Percentiles rank a stretch among this genome's conserved stretches.
phyloP scores from a whole-genome alignment of 345 rosid genomes.

The Microcos paniculata region DNA sequence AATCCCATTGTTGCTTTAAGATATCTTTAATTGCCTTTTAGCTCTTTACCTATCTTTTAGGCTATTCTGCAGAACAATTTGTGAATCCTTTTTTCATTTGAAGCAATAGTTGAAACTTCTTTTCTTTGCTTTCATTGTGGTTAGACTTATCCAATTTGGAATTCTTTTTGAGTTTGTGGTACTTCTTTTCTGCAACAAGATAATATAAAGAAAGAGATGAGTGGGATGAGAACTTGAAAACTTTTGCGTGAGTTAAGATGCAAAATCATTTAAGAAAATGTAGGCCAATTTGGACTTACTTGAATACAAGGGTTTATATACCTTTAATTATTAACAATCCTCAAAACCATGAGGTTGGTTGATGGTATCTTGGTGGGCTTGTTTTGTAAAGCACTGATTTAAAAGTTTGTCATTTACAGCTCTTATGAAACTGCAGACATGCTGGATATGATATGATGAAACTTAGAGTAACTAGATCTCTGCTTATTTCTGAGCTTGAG shows the following conservation, averaged over 20 bases:
- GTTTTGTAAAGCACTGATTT: neutral
- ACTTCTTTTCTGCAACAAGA: neutral
- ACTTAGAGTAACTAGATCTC: neutral
- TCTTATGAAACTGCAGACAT: neutral
- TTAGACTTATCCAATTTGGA: neutral
- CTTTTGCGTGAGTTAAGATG: neutral
- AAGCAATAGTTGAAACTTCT: neutral
- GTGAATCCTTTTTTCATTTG: slow-evolving; percentile 1
- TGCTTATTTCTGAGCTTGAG: neutral
- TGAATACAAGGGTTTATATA: neutral
- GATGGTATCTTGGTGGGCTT: neutral
- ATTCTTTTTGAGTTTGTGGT: neutral
- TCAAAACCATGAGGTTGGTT: neutral
- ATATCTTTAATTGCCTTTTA: slow-evolving; percentile 7
- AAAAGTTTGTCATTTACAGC: slow-evolving; percentile 3
- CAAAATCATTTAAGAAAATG: slow-evolving; percentile 1
- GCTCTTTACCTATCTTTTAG: neutral
- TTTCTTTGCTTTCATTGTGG: neutral
- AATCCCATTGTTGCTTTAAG: slow-evolving; percentile 25
- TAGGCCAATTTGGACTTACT: neutral
- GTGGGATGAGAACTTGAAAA: neutral
- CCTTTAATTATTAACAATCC: neutral
- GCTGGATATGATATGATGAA: neutral
- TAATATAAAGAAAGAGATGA: neutral
- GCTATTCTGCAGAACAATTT: neutral